Evolutionary conservation across 352 stramenopile genomes (phyloP), one percentile per base, ranked within the genome.

Genomic region (Phytophthora fragariaefolia): DNA sequence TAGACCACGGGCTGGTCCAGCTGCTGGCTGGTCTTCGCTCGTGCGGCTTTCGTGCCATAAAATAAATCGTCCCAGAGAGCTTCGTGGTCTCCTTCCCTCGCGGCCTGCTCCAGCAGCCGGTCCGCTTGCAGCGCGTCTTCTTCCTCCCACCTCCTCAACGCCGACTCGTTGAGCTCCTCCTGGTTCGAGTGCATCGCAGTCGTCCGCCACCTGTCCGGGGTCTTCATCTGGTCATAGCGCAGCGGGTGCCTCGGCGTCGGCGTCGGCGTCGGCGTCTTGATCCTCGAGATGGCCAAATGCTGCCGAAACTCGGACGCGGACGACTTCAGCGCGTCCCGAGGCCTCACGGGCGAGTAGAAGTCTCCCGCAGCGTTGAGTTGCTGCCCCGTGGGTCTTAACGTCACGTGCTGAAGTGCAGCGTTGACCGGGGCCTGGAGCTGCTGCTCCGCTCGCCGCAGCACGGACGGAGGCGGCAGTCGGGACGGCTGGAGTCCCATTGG

Each of bases 61-160:
- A 79, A 63, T 27, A 82, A 73, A 57, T 81, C 65, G 38, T 82
- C 66, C 78, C 78, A 86, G 4, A 79, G 18, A 6, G 67, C 66
- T 23, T 80, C 74, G 22, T 43, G 32, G 15, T 75, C 58, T 24
- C 43, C 54, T n/a, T 76, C 59, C 30, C 57, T 66, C 3, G 59
- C 63, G 10, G 67, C 59, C 22, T 79, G 69, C 20, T 75, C 65
- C 34, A 77, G 36, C 15, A 71, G 61, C n/a, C 61, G 57, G 32
- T 78, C 73, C 1, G 58, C 73, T 58, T 74, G 64, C 17, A 36
- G 23, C 15, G 51, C 59, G 2, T 77, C 63, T 63, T 79, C 52
- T 20, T 69, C 50, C 17, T 69, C 38, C 71, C 69, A 65, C 58
- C 58, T 53, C 58, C 48, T 74, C 18, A 71, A 34, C 2, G 40